Percentiles rank a stretch among this genome's conserved stretches.
Conservation (phyloP, 1,284 basidiomycete species). For the Phellopilus nigrolimitatus region DNA sequence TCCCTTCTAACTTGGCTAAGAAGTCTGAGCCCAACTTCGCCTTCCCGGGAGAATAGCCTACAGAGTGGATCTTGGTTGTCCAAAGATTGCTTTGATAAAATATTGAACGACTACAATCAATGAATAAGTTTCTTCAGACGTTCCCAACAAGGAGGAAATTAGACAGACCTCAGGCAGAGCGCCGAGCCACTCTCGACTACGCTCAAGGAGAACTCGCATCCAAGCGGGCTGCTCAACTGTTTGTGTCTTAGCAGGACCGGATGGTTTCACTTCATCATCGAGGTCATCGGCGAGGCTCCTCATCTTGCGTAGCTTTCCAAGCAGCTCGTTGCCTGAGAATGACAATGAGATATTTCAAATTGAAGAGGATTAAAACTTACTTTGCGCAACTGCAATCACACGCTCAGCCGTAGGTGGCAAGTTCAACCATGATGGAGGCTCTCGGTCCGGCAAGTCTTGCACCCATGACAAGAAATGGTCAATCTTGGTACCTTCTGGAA, state of each 20-base stretch:
- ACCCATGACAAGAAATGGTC: slow-evolving; percentile 90
- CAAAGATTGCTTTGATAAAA: slow-evolving; percentile 53
- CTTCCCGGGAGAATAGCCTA: slow-evolving; percentile 86
- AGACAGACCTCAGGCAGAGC: slow-evolving; percentile 66
- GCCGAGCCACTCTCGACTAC: slow-evolving; percentile 79
- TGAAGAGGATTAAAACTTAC: slow-evolving; percentile 38
- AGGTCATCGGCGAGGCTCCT: slow-evolving; percentile 86
- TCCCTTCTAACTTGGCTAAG: slow-evolving; percentile 76
- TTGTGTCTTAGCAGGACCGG: slow-evolving; percentile 54
- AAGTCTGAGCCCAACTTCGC: slow-evolving; percentile 72
- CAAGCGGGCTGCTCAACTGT: slow-evolving; percentile 79
- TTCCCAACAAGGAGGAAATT: neutral
- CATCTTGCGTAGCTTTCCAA: slow-evolving; percentile 89
- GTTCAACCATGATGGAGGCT: slow-evolving; percentile 90
- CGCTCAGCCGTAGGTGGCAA: slow-evolving; percentile 87
- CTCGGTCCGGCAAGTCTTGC: slow-evolving; percentile 78
- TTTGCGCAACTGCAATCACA: slow-evolving; percentile 87
- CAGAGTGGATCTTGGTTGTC: slow-evolving; percentile 82
- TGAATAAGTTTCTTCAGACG: slow-evolving; percentile 15
- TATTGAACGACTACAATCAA: slow-evolving; percentile 53
- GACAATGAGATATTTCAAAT: slow-evolving; percentile 21
- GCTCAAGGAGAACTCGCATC: slow-evolving; percentile 82
- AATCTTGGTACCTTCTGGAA: slow-evolving; percentile 88
- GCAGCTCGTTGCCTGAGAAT: slow-evolving; percentile 67
- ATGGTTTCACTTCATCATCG: slow-evolving; percentile 55